phyloP scores from a whole-genome alignment of 2,329 filamentous ascomycete species.

The Ascochyta koolunga region DNA sequence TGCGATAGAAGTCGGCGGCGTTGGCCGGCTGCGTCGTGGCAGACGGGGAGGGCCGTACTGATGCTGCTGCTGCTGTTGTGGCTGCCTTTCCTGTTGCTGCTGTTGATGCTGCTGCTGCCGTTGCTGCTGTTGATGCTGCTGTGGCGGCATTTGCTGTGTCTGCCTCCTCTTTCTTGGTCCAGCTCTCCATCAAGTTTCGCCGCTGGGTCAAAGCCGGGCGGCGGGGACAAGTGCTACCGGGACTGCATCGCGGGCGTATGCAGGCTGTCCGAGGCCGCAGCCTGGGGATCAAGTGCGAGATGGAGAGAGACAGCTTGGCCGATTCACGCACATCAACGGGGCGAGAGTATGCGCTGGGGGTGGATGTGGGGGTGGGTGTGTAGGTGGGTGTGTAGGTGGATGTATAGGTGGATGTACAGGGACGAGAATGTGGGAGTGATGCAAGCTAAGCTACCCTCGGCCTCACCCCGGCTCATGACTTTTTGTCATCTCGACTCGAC shows the following conservation, averaged over 20 bases:
- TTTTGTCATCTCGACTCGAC: constrained; percentile 19
- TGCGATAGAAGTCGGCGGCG: constrained; percentile 43
- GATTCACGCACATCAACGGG: background rate
- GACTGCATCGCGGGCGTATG: constrained; percentile 46
- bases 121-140: too few relatives aligned
- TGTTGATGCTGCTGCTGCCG: too few relatives aligned
- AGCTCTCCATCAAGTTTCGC: constrained; percentile 26
- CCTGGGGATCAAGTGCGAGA: constrained; percentile 48
- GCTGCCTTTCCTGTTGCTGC: too few relatives aligned
- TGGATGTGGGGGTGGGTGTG: background rate
- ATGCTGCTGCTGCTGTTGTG: too few relatives aligned
- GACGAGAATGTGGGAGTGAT: background rate
- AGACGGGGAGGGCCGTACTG: background rate
- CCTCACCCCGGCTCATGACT: constrained; percentile 31
- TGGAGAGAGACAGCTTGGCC: constrained; percentile 54
- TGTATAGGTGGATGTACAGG: too few relatives aligned
- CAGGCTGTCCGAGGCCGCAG: constrained; percentile 55
- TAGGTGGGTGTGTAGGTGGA: background rate
- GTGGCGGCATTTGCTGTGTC: too few relatives aligned
- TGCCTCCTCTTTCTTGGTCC: constrained; percentile 27
- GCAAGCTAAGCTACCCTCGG: background rate
- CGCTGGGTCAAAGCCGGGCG: constrained; percentile 50
- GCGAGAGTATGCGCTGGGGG: too few relatives aligned
- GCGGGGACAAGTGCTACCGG: constrained; percentile 51
- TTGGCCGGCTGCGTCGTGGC: constrained; percentile 6